Base-by-base conservation (phyloP, 2,329 filamentous ascomycete genomes). In the Pyrenochaeta sp. region DNA sequence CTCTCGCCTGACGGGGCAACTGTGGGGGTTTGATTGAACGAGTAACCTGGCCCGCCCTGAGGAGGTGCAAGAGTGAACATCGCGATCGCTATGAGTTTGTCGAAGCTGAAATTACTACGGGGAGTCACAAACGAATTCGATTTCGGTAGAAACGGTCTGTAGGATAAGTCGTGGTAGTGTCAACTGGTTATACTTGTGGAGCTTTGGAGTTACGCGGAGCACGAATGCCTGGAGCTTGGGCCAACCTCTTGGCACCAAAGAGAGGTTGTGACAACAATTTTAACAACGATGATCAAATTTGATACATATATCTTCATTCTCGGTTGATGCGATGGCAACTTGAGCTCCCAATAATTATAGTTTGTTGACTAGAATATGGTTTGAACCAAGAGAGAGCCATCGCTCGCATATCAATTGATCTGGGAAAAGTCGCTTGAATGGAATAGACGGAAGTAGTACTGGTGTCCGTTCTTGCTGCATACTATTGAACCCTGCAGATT, bases 21-120 rank as follows among this genome's bases (percentile, higher is more conserved):
- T 68, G 74, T 76, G 69, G 78, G 77, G 64, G 78, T 78, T 72
- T 83, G 78, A 60, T 79, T 78, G 80, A 87, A 88, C 60, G 85
- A 87, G 77, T 85, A 87, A 74, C 83, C 81, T 66, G 84, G 80
- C 60, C 78, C 79, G 68, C 82, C 80, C 68, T 78, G 77, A 58
- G 81, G 79, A 63, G 81, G 76, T 67, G 79, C 76, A 49, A 78
- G 76, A 69, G 78, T 75, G 74, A 83, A 78, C 56, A 86, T 72
- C 56, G 83, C 81, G 64, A 82, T 81, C 84, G 87, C 87, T 57
- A 49, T 66, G 53, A 31, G 33, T 36, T 49, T 40, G 30, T 41
- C 36, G 51, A 29, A 36, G 31, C n/a, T 31, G 36, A 36, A 36
- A 4, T n/a, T 29, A 23, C 41, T 23, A 2, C 4, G 7, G 2